These are phyloP conservation scores for Nicotiana undulata DNA, from an alignment of 257 asterid species.

Conservation along the genomic window DNA sequence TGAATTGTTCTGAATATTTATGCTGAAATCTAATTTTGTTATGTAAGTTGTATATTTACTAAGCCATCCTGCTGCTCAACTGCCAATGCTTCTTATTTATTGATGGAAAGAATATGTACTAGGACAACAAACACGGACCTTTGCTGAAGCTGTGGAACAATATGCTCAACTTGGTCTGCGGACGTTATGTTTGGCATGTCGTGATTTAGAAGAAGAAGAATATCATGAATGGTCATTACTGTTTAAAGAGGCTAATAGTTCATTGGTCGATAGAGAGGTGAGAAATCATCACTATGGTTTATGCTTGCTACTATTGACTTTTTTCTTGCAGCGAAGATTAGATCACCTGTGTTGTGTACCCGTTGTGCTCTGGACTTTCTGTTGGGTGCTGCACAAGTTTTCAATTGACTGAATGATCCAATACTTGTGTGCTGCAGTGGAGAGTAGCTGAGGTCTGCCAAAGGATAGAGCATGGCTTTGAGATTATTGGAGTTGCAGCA, in stretches of 20 bases:
- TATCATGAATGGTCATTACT: constrained; percentile 84
- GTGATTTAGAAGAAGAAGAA: constrained; percentile 70
- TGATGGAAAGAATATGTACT: constrained; percentile 26
- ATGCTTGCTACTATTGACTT: neutral
- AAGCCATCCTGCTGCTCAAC: neutral
- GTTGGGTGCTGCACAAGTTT: neutral
- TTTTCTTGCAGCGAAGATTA: neutral
- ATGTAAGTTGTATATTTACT: neutral
- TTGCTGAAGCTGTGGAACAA: constrained; percentile 86
- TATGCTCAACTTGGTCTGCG: constrained; percentile 96
- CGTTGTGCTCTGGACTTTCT: constrained; percentile 3
- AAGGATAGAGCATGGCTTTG: constrained; percentile 77
- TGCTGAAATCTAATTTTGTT: neutral
- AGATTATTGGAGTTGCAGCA: constrained; percentile 96
- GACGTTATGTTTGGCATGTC: constrained; percentile 96
- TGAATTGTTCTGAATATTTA: neutral
- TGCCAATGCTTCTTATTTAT: neutral
- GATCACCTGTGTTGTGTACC: neutral
- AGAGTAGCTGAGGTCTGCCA: constrained; percentile 97
- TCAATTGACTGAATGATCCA: neutral
- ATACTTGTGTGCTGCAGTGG: constrained; percentile 44
- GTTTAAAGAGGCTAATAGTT: constrained; percentile 94
- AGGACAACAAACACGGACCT: constrained; percentile 76
- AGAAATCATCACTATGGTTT: neutral
- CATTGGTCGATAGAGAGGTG: constrained; percentile 95